These are phyloP conservation scores for Danielozyma ontarioensis DNA, from an alignment of 805 yeast genomes.

Conservation along the genomic window DNA sequence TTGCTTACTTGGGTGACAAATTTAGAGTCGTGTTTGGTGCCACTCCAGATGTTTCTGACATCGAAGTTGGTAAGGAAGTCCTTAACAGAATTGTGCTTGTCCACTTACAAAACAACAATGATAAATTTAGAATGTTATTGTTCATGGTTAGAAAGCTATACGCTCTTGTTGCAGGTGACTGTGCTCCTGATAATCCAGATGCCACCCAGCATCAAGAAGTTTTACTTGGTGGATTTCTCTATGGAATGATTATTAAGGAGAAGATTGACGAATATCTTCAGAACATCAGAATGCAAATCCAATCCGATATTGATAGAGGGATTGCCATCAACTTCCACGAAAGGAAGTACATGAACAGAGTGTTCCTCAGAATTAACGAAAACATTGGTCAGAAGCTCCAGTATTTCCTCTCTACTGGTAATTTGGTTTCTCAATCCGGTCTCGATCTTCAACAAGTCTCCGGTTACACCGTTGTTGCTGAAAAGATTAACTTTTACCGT, in stretches of 20 bases:
- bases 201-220: conserved; percentile 99
- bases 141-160: conserved; percentile 96
- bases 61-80: conserved; percentile 86
- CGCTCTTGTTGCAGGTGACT: conserved; percentile 93
- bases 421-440: conserved; percentile 94
- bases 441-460: conserved; percentile 96
- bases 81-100: conserved; percentile 81
- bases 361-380: conserved; percentile 76
- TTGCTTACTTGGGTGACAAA: conserved; percentile 92
- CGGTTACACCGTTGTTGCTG: conserved; percentile 98
- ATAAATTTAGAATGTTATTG: conserved; percentile 80
- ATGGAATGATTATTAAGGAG: conserved; percentile 95
- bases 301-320: conserved; percentile 76
- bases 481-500: conserved; percentile 94
- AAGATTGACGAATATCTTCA: conserved; percentile 90
- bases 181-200: conserved; percentile 97
- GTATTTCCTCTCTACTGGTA: conserved; percentile 94
- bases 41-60: conserved; percentile 80
- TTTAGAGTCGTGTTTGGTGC: conserved; percentile 92
- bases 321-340: conserved; percentile 78
- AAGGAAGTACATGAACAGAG: conserved; percentile 74
- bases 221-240: conserved; percentile 88
- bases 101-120: conserved; percentile 67
- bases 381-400: conserved; percentile 93
- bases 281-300: conserved; percentile 66